These are phyloP conservation scores for Pseudoneurospora amorphoporcata DNA, from an alignment of 495 filamentous ascomycete species.

Conservation along the genomic window DNA sequence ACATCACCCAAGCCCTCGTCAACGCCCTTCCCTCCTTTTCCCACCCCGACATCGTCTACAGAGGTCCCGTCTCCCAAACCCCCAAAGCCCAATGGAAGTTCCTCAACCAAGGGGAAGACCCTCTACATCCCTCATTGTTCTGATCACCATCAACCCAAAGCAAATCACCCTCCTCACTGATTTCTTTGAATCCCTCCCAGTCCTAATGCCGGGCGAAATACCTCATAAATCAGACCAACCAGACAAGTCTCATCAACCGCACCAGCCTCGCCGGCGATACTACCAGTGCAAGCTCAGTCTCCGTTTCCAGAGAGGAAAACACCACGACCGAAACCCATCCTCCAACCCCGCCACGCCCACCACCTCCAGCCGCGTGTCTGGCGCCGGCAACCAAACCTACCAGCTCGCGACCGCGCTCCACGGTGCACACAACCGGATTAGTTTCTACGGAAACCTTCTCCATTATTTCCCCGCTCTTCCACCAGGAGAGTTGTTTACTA, in stretches of 20 bases:
- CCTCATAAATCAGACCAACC: not conserved
- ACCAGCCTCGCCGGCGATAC: not conserved
- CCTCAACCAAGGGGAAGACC: not conserved
- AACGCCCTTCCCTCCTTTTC: not conserved
- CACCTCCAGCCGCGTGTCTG: constrained; percentile 3
- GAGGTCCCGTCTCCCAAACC: not conserved
- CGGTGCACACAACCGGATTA: constrained; percentile 11
- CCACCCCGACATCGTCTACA: not conserved
- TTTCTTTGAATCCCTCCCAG: not conserved
- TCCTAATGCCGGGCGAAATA: not conserved
- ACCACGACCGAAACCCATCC: not conserved
- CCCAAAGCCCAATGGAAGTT: not conserved
- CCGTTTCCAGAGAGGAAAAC: not conserved
- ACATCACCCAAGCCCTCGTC: not conserved
- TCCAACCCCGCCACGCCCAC: not conserved
- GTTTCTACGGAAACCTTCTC: not conserved
- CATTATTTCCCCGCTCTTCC: not conserved
- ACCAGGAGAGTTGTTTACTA: not conserved
- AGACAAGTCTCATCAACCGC: too few relatives aligned
- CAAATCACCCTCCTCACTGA: not conserved
- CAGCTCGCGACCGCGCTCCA: constrained; percentile 1
- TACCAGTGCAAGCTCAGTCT: not conserved
- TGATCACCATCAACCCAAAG: constrained; percentile 9
- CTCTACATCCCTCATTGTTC: not conserved
- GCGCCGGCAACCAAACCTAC: constrained; percentile 17